Evolutionary conservation across 2,329 filamentous ascomycete genomes (phyloP), one percentile per base, ranked within the genome.

Genomic region (Colletotrichum sublineola): DNA sequence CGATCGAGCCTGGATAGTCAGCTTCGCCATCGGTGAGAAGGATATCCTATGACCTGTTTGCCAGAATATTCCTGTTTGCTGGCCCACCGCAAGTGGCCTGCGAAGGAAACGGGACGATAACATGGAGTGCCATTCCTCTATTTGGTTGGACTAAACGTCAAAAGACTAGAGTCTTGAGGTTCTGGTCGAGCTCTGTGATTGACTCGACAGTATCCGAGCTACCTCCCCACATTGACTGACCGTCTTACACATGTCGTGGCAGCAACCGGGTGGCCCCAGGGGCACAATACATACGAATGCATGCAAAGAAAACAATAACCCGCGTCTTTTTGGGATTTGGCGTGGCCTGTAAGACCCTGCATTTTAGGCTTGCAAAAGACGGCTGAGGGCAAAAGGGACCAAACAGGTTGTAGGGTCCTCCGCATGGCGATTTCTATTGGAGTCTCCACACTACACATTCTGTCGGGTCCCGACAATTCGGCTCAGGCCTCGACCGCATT

Each of bases 401-500:
- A 20, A 38, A n/a, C 12, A 44, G 20, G 58, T 36, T 36, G 29
- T 15, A 36, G 29, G 42, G n/a, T 20, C 42, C 42, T 61, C 58
- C 11, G 42, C 58, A 60, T 15, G 24, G n/a, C 29, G 29, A 42
- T 20, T 48, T 29, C 42, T 20, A 36, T 18, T 15, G 20, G n/a
- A 20, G 61, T 53, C 46, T 36, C 68, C 64, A 57, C 50, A 52
- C 36, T 52, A 57, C 42, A 61, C 36, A 36, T 52, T 63, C 36
- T 57, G n/a, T 57, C 57, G 33, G 40, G 48, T 71, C 69, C 66
- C 66, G 65, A 72, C 60, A 63, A 64, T 55, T 69, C 60, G 69
- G 69, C 64, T 56, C 57, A 52, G 31, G 24, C 38, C 38, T 55
- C 52, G 55, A 40, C 48, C 48, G 24, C n/a, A 44, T 18, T n/a